phyloP scores from a whole-genome alignment of 2,329 filamentous ascomycete species.

The Alternaria metachromatica region DNA sequence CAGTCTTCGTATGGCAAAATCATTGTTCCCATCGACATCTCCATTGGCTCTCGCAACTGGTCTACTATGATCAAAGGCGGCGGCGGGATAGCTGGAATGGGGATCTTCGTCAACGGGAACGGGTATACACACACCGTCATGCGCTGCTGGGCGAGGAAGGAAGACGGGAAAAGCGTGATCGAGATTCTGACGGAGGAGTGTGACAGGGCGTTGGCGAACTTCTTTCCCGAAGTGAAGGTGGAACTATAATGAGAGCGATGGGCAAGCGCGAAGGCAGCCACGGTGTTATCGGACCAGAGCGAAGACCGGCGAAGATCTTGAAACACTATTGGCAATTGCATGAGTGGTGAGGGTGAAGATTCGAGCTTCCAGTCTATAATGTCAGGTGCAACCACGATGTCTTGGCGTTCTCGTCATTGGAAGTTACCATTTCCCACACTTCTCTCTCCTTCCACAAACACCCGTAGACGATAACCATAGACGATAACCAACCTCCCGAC shows the following conservation, averaged over 20 bases:
- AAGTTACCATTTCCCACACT: background rate
- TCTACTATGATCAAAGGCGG: background rate
- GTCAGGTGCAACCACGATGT: background rate
- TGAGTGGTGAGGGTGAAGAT: background rate
- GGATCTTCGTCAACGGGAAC: conserved; percentile 15
- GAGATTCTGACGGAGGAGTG: conserved; percentile 5
- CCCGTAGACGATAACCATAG: background rate
- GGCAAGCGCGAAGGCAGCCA: background rate
- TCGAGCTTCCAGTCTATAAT: background rate
- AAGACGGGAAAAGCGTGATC: background rate
- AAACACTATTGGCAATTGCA: background rate
- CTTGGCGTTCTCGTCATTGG: background rate
- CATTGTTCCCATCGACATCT: conserved; percentile 9
- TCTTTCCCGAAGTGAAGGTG: conserved; percentile 2
- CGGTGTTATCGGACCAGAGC: background rate
- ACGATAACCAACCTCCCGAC: background rate
- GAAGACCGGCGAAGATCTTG: background rate
- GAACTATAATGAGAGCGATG: background rate
- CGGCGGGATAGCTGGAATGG: background rate
- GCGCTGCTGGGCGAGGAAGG: background rate
- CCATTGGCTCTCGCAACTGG: conserved; percentile 13
- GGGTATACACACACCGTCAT: conserved; percentile 13
- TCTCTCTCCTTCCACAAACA: background rate
- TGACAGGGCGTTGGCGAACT: conserved; percentile 1
- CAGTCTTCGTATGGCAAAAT: conserved; percentile 14